Evolutionary conservation across 2,329 filamentous ascomycete species (phyloP), one percentile per base, ranked within the genome.

Genomic region (Pseudogymnoascus sp.): DNA sequence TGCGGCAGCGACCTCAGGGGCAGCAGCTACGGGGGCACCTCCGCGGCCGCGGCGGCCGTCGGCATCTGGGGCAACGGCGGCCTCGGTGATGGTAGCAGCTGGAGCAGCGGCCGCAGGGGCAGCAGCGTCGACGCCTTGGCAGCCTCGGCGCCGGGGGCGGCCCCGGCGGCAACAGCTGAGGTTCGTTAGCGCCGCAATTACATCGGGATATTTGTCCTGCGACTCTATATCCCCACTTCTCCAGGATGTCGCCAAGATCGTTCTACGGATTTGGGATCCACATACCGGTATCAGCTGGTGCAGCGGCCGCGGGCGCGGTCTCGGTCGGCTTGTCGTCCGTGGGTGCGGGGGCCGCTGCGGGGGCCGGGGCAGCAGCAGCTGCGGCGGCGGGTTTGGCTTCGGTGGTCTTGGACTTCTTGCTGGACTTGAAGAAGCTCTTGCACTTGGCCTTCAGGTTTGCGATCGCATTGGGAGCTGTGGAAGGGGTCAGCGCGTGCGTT

Each of bases 381-480:
- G 58, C 43, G 11, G 67, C 67, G 1, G 66, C 61, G 12, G 68
- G 64, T 60, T 68, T 68, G 28, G 33, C 21, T 14, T 66, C 66
- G 45, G 69, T 68, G 9, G 63, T 67, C 65, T 71, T 69, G 37
- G 49, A 63, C 58, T 67, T 68, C 64, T 72, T 71, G 63, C 65
- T 63, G 31, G 31, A 4, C 63, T 67, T 71, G 60, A 72, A 64
- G 25, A 72, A 31, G 55, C 64, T 43, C 71, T 73, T 73, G 64
- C 71, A 41, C 64, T 69, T 72, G 52, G 67, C 66, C 69, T 71
- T 73, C 61, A 73, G 58, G 49, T 67, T 63, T 14, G 63, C 59
- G 33, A 73, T 33, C 25, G 69, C 67, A 49, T 71, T 72, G 63
- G 71, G 70, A 65, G 71, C 71, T 73, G 52, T 33, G 40, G 37